Evolutionary conservation across 2,329 filamentous ascomycete genomes (phyloP), one percentile per base, ranked within the genome.

Genomic region (Macrophomina pseudophaseolina): DNA sequence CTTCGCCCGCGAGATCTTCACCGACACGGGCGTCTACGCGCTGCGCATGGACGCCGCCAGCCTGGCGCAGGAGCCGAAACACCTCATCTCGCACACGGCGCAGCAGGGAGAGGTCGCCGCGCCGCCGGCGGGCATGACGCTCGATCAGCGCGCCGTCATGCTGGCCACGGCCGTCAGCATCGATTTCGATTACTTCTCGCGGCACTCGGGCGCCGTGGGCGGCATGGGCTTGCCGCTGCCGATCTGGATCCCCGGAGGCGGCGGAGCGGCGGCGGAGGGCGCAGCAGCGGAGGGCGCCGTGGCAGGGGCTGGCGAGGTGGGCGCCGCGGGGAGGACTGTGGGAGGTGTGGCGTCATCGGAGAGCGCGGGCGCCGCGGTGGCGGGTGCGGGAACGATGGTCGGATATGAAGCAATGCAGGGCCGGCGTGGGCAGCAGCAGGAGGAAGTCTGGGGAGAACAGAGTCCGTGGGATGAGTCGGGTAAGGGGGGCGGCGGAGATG

Each of bases 181-280:
- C 54, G 88, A 90, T 71, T 90, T 89, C 68, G 88, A 90, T 73
- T 90, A 90, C 75, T 90, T 90, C 77, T 89, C 86, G 67, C 81
- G 87, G 1, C 86, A 89, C 69, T 87, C 85, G 64, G 75, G 79
- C 18, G 81, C 81, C 9, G 77, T 67, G 16, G 76, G 82, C 16
- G 74, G 82, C 51, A 80, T 83, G 70, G 64, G 69, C 6, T 72
- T 78, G 68, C 1, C 81, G 83, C 74, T 72, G 70, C 75, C 75
- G 46, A 81, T 88, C 75, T 87, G 86, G 23, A 71, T 88, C 73
- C 87, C 87, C 0, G 64, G 64, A 12, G 72, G 88, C 59, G 71
- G 74, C 16, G 78, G 77, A 18, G 74, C 70, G 4, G 72, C 68
- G 5, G 73, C 71, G 16, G 74, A 59, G 70, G 63, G 35, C 32